These are phyloP conservation scores for Globisporangium carolinianum DNA, from an alignment of 352 stramenopile species.

Conservation along the genomic window DNA sequence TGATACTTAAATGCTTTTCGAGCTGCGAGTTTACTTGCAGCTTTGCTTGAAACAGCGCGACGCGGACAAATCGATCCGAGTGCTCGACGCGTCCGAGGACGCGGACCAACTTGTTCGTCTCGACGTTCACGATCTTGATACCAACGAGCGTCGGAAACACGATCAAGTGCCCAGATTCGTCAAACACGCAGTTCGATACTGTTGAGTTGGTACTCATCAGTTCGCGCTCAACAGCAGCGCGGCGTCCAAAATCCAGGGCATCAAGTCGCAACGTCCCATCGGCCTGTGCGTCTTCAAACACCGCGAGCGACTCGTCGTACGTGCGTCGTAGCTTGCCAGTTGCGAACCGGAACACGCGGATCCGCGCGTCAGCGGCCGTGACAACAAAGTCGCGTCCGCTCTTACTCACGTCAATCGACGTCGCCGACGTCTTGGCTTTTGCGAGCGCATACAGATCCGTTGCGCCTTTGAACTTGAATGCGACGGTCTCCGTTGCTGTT, in stretches of 20 bases:
- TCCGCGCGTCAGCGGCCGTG: constrained; percentile 80
- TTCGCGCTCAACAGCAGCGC: constrained; percentile 82
- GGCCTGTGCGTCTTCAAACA: constrained; percentile 86
- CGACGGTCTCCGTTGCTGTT: constrained; percentile 11
- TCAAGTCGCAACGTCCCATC: constrained; percentile 75
- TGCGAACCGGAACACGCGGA: constrained; percentile 87
- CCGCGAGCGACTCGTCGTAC: constrained; percentile 83
- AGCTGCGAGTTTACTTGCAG: constrained; percentile 96
- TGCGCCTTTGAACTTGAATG: constrained; percentile 93
- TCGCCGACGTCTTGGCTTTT: constrained; percentile 88
- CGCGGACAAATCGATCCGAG: constrained; percentile 91
- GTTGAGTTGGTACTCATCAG: constrained; percentile 12
- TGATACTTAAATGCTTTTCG: constrained; percentile 61
- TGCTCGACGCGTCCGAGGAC: constrained; percentile 95
- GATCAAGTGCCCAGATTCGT: constrained; percentile 94
- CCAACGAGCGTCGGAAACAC: constrained; percentile 94
- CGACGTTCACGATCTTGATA: constrained; percentile 95
- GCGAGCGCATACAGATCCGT: constrained; percentile 96
- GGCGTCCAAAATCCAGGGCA: constrained; percentile 82
- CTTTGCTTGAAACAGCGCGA: constrained; percentile 93
- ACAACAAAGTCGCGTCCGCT: constrained; percentile 81
- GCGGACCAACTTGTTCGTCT: constrained; percentile 89
- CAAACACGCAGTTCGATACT: constrained; percentile 90
- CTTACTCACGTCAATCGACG: constrained; percentile 59
- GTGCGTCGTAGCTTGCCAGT: constrained; percentile 85